Percentiles rank a stretch among this genome's conserved stretches.
Conservation (phyloP, 805 yeast genomes). For the Cyberlindnera sargentensis region DNA sequence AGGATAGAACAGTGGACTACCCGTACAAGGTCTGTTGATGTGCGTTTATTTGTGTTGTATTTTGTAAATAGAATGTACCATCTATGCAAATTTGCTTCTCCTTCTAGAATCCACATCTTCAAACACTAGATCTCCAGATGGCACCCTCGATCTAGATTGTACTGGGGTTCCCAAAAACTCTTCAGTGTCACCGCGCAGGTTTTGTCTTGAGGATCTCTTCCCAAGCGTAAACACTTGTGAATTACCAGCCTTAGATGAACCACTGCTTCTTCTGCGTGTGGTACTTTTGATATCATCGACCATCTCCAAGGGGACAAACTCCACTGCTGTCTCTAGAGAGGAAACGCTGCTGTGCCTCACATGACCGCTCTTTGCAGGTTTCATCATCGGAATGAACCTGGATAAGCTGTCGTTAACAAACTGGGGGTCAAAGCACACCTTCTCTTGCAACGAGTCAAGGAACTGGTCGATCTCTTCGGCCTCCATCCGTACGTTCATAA, state of each 20-base stretch:
- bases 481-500: background rate
- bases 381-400: background rate
- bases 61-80: no score
- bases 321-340: background rate
- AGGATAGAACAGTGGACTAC: slow-evolving; percentile 74
- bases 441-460: slow-evolving; percentile 1
- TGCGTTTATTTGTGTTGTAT: background rate
- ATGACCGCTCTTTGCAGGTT: background rate
- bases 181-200: background rate
- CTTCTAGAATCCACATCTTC: background rate
- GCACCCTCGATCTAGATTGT: background rate
- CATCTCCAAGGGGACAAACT: background rate
- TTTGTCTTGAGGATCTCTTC: slow-evolving; percentile 3
- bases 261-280: slow-evolving; percentile 2
- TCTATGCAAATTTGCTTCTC: background rate
- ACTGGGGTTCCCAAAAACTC: background rate
- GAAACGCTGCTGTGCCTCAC: background rate
- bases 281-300: background rate
- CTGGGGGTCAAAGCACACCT: slow-evolving; percentile 6
- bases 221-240: background rate
- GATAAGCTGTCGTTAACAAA: background rate
- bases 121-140: background rate
- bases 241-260: background rate
- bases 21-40: slow-evolving; percentile 50
- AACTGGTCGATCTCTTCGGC: slow-evolving; percentile 6